Percentiles rank a stretch among this genome's conserved stretches.
phyloP scores from a whole-genome alignment of 2,329 filamentous ascomycete genomes.

The Aspergillus niger region DNA sequence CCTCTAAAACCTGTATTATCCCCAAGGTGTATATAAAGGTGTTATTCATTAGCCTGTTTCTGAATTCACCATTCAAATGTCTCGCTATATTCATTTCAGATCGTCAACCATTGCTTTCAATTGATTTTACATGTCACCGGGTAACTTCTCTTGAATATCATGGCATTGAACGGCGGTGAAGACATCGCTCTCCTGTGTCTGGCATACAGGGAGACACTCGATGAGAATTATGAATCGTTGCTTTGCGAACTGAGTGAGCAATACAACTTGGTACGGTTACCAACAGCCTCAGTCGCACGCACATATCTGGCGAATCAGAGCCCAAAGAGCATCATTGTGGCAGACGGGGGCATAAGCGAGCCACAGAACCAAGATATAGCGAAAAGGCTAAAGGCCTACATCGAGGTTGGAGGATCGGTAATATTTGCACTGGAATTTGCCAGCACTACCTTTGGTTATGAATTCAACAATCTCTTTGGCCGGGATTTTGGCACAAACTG shows the following conservation, averaged over 20 bases:
- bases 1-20: not conserved
- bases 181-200: not conserved
- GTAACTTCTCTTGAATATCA: not conserved
- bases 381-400: not conserved
- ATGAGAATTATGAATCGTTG: not conserved
- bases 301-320: not conserved
- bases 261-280: not conserved
- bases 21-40: not conserved
- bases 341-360: not conserved
- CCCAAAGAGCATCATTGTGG: not conserved
- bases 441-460: not conserved
- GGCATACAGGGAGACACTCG: not conserved
- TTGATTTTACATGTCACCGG: not conserved
- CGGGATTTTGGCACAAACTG: not conserved
- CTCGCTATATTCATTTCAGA: not conserved
- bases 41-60: not conserved
- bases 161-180: not conserved
- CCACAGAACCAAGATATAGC: not conserved
- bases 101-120: not conserved
- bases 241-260: not conserved
- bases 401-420: not conserved
- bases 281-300: not conserved
- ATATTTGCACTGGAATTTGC: not conserved
- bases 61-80: not conserved
- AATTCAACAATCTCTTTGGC: not conserved